These are phyloP conservation scores for Perilla frutescens DNA, from an alignment of 257 asterid species.

Conservation along the genomic window DNA sequence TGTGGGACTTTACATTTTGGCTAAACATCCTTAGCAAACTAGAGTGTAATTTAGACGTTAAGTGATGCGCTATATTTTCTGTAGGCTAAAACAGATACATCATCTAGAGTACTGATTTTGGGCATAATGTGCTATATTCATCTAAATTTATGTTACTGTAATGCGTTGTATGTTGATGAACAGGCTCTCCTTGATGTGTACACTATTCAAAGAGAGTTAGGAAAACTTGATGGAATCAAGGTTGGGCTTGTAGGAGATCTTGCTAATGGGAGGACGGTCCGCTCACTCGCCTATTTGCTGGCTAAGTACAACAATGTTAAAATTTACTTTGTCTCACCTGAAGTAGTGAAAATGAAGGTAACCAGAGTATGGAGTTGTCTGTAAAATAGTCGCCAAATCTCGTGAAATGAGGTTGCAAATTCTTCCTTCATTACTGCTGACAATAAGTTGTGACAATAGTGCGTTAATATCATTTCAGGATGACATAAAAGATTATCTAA, in stretches of 20 bases:
- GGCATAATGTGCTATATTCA: neutral
- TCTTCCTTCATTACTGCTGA: neutral
- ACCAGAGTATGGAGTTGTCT: neutral
- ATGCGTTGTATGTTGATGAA: neutral
- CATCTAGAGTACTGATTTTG: neutral
- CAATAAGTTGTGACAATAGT: neutral
- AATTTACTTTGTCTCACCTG: constrained; percentile 88
- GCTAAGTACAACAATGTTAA: constrained; percentile 76
- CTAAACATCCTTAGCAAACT: too few species aligned
- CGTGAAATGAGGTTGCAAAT: neutral
- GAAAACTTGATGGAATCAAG: constrained; percentile 86
- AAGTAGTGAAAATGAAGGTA: constrained; percentile 94
- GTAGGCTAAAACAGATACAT: neutral
- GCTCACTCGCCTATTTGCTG: constrained; percentile 91
- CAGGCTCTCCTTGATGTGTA: constrained; percentile 91
- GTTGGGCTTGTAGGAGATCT: constrained; percentile 98
- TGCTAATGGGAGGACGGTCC: constrained; percentile 92
- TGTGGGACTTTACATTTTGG: too few species aligned
- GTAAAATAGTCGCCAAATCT: neutral
- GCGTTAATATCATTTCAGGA: constrained; percentile 51
- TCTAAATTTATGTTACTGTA: constrained; percentile 14
- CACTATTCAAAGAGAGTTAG: constrained; percentile 86
- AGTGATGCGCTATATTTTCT: too few species aligned
- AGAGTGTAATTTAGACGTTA: neutral
- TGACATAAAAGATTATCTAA: constrained; percentile 87